Base-by-base conservation (phyloP, 257 asterid species). In the Linaria vulgaris region DNA sequence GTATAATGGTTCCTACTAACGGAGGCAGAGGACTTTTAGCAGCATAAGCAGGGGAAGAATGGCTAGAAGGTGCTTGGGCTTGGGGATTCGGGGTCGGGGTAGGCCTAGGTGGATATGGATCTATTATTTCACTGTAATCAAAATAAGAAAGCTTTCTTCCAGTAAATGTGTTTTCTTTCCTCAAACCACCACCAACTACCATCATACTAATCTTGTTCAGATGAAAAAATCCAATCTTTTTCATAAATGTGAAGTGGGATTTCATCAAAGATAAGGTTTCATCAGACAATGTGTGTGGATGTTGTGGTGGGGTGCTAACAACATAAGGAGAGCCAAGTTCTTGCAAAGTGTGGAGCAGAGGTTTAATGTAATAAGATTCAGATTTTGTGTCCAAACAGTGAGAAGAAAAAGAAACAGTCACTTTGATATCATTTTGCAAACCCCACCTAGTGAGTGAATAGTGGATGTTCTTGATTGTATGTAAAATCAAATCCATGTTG, bases 401-500 rank as follows among this genome's bases (percentile, higher is more conserved):
- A 59, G 83, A 71, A 49, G 95, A 80, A 38, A 92, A 71, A 4
- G 86, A 67, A 69, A 83, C 63, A 17, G 91, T 63, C 6, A 77
- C 83, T 72, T 83, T 86, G 59, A 92, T 83, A 54, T 85, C 81
- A 56, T 52, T 65, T 9, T 88, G 88, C 81, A 92, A 72, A 31
- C 96, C 97, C 97, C 98, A 92, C 66, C 97, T 80, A 41, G 85
- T 85, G 56, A 92, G 98, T n/a, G 96, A 79, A 17, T 83, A 69
- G 76, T 85, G 81, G 49, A 92, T 75, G 86, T 86, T 92, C 69
- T 79, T 85, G 37, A 83, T 11, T 3, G 95, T 74, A 9, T 94
- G 96, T 48, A 85, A 59, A 57, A 88, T 61, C 27, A 81, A 73
- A 10, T 50, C 74, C 24, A 74, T 49, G 7, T 31, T 43, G 44